A percentile compares a stretch with the other conserved stretches of the same genome.
These are phyloP conservation scores for Trypanosoma avium DNA, from an alignment of 208 protist species.

Conservation along the genomic window DNA sequence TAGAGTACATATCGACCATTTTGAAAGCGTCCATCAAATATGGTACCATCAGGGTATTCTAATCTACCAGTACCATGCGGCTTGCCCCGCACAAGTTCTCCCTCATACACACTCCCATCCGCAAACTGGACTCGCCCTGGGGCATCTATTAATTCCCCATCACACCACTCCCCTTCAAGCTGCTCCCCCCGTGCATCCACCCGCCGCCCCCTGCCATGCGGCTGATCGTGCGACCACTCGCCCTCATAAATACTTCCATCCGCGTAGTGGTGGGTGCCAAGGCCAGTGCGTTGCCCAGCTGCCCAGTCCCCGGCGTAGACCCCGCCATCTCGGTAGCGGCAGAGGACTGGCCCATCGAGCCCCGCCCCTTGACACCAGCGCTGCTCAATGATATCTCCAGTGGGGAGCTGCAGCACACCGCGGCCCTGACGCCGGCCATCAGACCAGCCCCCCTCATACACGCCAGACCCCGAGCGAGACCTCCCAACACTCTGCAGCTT, in stretches of 20 bases:
- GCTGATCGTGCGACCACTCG: slow-evolving; percentile 65
- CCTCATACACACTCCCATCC: slow-evolving; percentile 82
- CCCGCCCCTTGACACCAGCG: slow-evolving; percentile 71
- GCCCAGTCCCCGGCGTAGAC: slow-evolving; percentile 85
- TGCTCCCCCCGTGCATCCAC: slow-evolving; percentile 59
- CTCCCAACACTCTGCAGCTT: slow-evolving; percentile 57
- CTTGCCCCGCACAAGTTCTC: slow-evolving; percentile 49
- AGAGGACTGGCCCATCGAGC: slow-evolving; percentile 70
- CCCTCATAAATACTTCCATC: slow-evolving; percentile 88
- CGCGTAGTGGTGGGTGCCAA: slow-evolving; percentile 55
- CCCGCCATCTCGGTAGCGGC: slow-evolving; percentile 41
- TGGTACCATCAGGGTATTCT: slow-evolving; percentile 79
- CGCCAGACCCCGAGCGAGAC: slow-evolving; percentile 30
- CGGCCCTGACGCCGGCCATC: slow-evolving; percentile 82
- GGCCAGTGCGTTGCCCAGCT: slow-evolving; percentile 53
- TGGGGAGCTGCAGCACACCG: slow-evolving; percentile 68
- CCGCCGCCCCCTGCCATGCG: slow-evolving; percentile 65
- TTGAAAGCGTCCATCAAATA: slow-evolving; percentile 71
- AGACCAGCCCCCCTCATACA: slow-evolving; percentile 81
- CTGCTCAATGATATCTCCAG: slow-evolving; percentile 72
- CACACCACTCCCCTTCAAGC: slow-evolving; percentile 66
- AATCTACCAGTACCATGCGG: slow-evolving; percentile 73
- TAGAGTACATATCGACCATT: slow-evolving; percentile 79
- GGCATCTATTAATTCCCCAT: slow-evolving; percentile 54
- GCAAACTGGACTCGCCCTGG: slow-evolving; percentile 44